A percentile compares a stretch with the other conserved stretches of the same genome.
Evolutionary conservation across 208 protist species (phyloP).

Genomic region (Leishmania lainsoni): DNA sequence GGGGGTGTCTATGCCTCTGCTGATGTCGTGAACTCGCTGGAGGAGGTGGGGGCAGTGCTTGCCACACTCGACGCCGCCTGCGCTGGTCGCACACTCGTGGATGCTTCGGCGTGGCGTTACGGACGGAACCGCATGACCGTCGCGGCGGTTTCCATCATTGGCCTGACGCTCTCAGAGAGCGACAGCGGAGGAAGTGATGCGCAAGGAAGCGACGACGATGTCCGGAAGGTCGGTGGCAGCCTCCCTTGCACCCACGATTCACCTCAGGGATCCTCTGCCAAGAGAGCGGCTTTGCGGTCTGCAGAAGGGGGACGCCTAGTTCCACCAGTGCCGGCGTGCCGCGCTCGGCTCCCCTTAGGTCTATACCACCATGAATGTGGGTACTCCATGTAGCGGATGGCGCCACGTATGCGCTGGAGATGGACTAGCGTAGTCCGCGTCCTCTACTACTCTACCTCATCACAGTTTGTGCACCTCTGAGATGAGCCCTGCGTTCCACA

Average conservation of each 20-base stretch:
- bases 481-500: neutral
- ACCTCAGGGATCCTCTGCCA: neutral
- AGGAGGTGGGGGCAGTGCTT: constrained; percentile 58
- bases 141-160: constrained; percentile 42
- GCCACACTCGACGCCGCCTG: constrained; percentile 43
- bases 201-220: neutral
- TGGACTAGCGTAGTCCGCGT: neutral
- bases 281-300: neutral
- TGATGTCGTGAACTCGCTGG: constrained; percentile 18
- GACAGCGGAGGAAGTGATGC: neutral
- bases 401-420: constrained; percentile 40
- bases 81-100: constrained; percentile 43
- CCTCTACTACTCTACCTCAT: neutral
- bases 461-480: neutral
- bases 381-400: constrained; percentile 43
- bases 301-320: neutral
- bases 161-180: constrained; percentile 8
- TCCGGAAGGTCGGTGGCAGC: neutral
- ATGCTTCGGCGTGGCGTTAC: constrained; percentile 57
- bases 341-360: constrained; percentile 2
- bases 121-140: constrained; percentile 65
- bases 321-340: neutral
- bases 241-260: neutral
- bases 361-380: constrained; percentile 53
- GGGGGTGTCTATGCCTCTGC: neutral